Conservation (phyloP, 108 stramenopile species). For the Halocafeteria seosinensis region DNA sequence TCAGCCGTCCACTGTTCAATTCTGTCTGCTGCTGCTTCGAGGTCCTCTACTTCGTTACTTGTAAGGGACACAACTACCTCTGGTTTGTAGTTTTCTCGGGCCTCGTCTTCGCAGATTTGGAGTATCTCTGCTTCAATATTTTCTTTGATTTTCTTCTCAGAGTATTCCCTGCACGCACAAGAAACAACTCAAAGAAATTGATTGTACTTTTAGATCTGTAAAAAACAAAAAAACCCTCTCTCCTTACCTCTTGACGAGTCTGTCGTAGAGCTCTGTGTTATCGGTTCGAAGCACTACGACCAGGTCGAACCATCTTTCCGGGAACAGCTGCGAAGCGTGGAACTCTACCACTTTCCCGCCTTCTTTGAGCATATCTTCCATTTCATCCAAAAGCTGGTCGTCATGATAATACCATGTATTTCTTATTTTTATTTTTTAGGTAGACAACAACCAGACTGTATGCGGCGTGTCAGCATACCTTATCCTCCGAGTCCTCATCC, state of each 20-base stretch:
- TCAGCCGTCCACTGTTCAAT: not conserved
- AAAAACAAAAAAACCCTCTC: too few relatives aligned
- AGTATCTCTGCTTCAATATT: slow-evolving; percentile 71
- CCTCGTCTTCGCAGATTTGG: slow-evolving; percentile 74
- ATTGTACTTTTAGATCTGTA: too few relatives aligned
- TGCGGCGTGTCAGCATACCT: slow-evolving; percentile 52
- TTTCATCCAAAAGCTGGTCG: slow-evolving; percentile 30
- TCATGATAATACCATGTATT: too few relatives aligned
- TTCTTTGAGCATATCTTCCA: slow-evolving; percentile 30
- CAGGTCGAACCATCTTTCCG: slow-evolving; percentile 87
- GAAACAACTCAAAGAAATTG: too few relatives aligned
- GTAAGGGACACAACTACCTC: slow-evolving; percentile 50
- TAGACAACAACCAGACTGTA: too few relatives aligned
- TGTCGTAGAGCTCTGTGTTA: slow-evolving; percentile 68
- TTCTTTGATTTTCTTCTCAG: slow-evolving; percentile 59
- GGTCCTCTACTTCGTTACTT: not conserved
- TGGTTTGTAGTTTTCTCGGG: slow-evolving; percentile 55
- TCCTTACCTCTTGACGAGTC: too few relatives aligned
- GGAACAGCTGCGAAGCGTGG: slow-evolving; percentile 70
- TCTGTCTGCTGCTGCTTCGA: not conserved
- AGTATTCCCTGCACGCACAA: slow-evolving; percentile 61
- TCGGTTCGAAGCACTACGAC: slow-evolving; percentile 60
- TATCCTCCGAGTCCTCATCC: slow-evolving; percentile 57
- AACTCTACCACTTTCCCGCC: slow-evolving; percentile 68
- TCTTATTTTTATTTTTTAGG: too few relatives aligned